A percentile compares a stretch with the other conserved stretches of the same genome.
Conservation (phyloP, 805 yeast genomes). For the Barnettozyma wickerhamii region DNA sequence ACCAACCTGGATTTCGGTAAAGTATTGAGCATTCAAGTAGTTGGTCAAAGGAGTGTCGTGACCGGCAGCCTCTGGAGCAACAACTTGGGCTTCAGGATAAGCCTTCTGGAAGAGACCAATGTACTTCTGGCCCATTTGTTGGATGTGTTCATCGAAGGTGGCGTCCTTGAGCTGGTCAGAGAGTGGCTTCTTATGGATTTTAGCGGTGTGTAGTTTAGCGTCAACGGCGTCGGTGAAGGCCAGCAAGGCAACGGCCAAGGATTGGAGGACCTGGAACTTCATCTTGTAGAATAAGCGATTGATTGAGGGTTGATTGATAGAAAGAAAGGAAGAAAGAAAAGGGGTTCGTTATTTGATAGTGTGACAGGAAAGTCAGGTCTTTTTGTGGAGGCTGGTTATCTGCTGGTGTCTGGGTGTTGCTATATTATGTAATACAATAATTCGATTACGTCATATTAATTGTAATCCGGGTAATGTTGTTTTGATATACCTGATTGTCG, state of each 20-base stretch:
- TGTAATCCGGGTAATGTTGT: no score
- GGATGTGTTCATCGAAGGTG: constrained; percentile 48
- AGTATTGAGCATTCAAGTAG: constrained; percentile 95
- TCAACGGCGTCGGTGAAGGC: constrained; percentile 41
- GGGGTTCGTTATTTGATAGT: no score
- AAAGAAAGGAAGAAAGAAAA: not conserved
- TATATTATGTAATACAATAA: not conserved
- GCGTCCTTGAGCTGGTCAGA: constrained; percentile 52
- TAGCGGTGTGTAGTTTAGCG: constrained; percentile 51
- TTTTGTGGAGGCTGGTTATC: not conserved
- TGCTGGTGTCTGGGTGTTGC: not conserved
- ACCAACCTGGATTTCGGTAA: constrained; percentile 85
- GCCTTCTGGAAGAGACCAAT: constrained; percentile 42
- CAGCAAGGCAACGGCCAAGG: constrained; percentile 22
- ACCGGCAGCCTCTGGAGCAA: constrained; percentile 30
- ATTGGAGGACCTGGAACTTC: constrained; percentile 22
- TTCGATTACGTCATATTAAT: not conserved
- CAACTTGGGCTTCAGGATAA: constrained; percentile 33
- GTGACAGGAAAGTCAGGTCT: no score
- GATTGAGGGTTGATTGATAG: not conserved
- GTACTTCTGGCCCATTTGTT: constrained; percentile 60
- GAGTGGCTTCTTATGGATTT: constrained; percentile 53
- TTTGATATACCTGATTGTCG: no score
- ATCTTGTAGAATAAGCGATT: constrained; percentile 9
- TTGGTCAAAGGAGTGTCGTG: constrained; percentile 86